These are phyloP conservation scores for Epichloe uncinata DNA, from an alignment of 2,329 filamentous ascomycete species.

Conservation along the genomic window DNA sequence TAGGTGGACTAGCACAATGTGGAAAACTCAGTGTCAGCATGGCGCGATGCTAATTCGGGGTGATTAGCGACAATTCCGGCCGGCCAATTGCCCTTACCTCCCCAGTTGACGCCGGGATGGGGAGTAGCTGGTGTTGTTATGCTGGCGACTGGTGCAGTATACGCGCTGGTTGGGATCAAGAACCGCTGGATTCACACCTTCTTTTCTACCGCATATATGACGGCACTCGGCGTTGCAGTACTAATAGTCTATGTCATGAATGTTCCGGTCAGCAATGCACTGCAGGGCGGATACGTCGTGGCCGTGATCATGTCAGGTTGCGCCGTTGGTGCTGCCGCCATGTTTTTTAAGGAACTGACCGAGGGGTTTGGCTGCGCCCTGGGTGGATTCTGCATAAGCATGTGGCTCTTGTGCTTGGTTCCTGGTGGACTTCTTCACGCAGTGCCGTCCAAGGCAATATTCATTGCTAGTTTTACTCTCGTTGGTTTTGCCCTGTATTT, in stretches of 20 bases:
- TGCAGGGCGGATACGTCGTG: slow-evolving; percentile 80
- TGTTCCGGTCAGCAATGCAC: slow-evolving; percentile 56
- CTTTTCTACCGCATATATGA: slow-evolving; percentile 63
- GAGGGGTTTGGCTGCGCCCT: slow-evolving; percentile 73
- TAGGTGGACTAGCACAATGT: slow-evolving; percentile 10
- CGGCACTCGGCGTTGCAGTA: slow-evolving; percentile 61
- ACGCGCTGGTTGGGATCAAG: slow-evolving; percentile 71
- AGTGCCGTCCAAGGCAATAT: slow-evolving; percentile 50
- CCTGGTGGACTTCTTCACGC: slow-evolving; percentile 59
- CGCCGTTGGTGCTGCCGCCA: slow-evolving; percentile 57
- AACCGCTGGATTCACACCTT: slow-evolving; percentile 68
- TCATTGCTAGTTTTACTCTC: slow-evolving; percentile 61
- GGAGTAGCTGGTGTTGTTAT: slow-evolving; percentile 68
- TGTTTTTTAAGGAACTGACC: slow-evolving; percentile 74
- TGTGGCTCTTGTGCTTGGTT: slow-evolving; percentile 78
- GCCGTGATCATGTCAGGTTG: slow-evolving; percentile 61
- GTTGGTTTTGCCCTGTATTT: slow-evolving; percentile 63
- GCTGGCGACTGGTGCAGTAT: slow-evolving; percentile 55
- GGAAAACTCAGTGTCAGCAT: background rate
- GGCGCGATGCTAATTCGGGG: slow-evolving; percentile 2
- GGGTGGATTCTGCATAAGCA: slow-evolving; percentile 71
- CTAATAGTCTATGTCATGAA: slow-evolving; percentile 84
- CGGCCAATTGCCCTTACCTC: slow-evolving; percentile 55
- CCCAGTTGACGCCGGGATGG: slow-evolving; percentile 66
- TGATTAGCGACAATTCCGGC: slow-evolving; percentile 29